Evolutionary conservation across 2,329 filamentous ascomycete genomes (phyloP), one percentile per base, ranked within the genome.

Genomic region (Macroventuria anomochaeta): DNA sequence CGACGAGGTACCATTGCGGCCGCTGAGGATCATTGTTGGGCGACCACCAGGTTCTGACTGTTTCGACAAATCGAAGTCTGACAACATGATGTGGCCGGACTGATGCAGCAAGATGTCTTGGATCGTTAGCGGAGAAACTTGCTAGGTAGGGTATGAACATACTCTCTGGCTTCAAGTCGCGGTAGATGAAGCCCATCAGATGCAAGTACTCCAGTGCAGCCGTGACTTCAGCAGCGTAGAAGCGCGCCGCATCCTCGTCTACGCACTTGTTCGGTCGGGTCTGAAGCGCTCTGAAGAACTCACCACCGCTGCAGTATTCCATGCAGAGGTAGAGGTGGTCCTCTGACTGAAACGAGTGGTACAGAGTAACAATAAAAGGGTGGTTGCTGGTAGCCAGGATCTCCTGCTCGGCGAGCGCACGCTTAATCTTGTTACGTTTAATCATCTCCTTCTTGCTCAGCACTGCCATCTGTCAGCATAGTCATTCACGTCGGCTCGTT

Each of bases 391-490:
- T 99, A 7, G 95, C 95, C 47, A 99, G 81, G 62, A 99, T 99
- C 76, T 99, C 95, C 74, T 97, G 95, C 78, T 99, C 95, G 31
- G 95, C 95, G 64, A 99, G 82, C 12, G 95, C 95, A 72, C 95
- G 87, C 84, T 99, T 99, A 80, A 99, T 99, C 84, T 99, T 99
- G 82, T 99, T 99, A 53, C 95, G 89, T 81, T 99, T 99, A 77
- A 99, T 99, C 95, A 99, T 99, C 77, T 99, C 95, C 81, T 97
- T 97, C 79, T 99, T 99, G 83, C 93, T 97, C 76, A 99, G 75
- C 5, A 99, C 95, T 97, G 71, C 13, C 39, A 46, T 44, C 26
- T 42, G 62, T 77, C 60, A 77, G 72, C 33, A 50, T 20, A 37
- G 18, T 47, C 36, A 28, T 17, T 6, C 2, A 28, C 40, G n/a